Evolutionary conservation across 2,329 filamentous ascomycete genomes (phyloP), one percentile per base, ranked within the genome.

Genomic region (Aspergillus hiratsukae): DNA sequence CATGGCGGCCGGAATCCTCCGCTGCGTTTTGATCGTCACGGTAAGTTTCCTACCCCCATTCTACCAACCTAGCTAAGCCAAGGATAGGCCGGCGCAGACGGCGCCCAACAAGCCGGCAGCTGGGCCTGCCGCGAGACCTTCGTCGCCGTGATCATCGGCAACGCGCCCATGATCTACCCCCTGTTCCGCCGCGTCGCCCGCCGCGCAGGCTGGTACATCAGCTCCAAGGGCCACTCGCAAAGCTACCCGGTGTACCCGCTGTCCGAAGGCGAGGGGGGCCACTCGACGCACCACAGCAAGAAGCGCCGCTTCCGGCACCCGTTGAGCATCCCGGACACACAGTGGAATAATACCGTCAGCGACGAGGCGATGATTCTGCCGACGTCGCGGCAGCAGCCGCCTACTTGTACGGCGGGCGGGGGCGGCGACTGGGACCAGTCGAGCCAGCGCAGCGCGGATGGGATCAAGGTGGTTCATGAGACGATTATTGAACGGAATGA

Each of bases 1-100:
- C 49, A 83, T 82, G 61, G 75, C 80, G 43, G 78, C 78, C 21
- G 81, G 79, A 3, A 78, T 84, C 54, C 69, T 85, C 8, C 80
- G 83, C 45, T 81, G 79, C 53, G 75, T 81, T 4, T 67, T 81
- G 6, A 82, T 84, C 49, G 55, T 82, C 28, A 77, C 71, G 2
- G 74, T 75, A 60, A 52, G 62, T 53, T n/a, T 6, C 19, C 6
- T 23, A 35, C 23, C 21, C 23, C 6, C 4, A 7, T 25, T 28
- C 7, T 25, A 5, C 19, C 25, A 6, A 10, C 0, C 25, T 35
- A 54, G 2, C n/a, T 21, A 56, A 53, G 23, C 23, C 3, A 29
- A 28, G 11, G 11, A 43, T 3, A 63, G 70, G 69, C 71, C 51
- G 73, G 70, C 31, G 62, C 69, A 50, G 69, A 73, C 51, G 75